These are phyloP conservation scores for Cutaneotrichosporon dermatis DNA, from an alignment of 1,284 basidiomycete species.

Conservation along the genomic window DNA sequence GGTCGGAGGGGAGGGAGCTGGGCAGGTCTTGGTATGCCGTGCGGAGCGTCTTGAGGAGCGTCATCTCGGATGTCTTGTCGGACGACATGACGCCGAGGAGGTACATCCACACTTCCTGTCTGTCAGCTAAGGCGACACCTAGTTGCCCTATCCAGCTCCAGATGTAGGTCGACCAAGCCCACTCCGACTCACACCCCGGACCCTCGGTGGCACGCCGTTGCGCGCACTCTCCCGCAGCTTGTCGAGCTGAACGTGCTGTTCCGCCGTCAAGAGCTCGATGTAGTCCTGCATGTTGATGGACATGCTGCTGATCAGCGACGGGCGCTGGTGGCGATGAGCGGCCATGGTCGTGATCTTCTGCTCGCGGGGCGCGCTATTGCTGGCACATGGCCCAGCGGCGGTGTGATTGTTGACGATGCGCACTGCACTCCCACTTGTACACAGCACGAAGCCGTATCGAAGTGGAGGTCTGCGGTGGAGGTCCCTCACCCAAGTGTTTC, in stretches of 20 bases:
- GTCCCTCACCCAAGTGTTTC: too few species aligned
- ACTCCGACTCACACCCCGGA: slow-evolving; percentile 36
- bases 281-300: slow-evolving; percentile 39
- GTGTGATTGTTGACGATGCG: too few species aligned
- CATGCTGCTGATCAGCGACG: slow-evolving; percentile 19
- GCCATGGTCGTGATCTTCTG: not conserved
- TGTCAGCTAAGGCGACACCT: too few species aligned
- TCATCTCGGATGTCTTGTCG: slow-evolving; percentile 46
- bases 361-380: too few species aligned
- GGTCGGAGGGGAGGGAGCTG: slow-evolving; percentile 27
- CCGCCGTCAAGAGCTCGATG: slow-evolving; percentile 42
- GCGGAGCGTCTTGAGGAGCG: slow-evolving; percentile 33
- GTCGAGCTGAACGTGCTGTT: slow-evolving; percentile 44
- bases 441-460: too few species aligned
- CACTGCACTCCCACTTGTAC: too few species aligned
- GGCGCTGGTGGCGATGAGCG: not conserved
- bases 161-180: too few species aligned
- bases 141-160: too few species aligned
- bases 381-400: not conserved
- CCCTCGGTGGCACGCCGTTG: slow-evolving; percentile 40
- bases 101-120: slow-evolving; percentile 48
- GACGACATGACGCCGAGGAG: slow-evolving; percentile 42
- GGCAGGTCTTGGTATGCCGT: slow-evolving; percentile 33
- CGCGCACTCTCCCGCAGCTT: slow-evolving; percentile 45
- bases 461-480: too few species aligned